Evolutionary conservation across 768 basidiomycete genomes (phyloP).

Genomic region (Collybiopsis confluens): DNA sequence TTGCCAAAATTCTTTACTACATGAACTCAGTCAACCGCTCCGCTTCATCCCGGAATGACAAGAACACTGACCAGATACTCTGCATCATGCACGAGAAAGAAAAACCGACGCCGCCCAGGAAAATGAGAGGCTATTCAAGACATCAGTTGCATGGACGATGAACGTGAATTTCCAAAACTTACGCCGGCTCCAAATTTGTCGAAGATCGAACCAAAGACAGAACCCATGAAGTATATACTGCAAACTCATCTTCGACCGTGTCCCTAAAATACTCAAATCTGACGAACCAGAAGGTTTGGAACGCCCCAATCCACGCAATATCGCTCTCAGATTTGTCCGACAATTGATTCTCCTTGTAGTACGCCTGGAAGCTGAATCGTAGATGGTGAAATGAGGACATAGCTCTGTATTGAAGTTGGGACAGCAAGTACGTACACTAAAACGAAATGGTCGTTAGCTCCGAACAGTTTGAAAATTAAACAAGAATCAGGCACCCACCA

Average conservation of each 20-base stretch:
- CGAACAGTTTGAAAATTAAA: not conserved
- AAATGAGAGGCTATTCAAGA: constrained; percentile 6
- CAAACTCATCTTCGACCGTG: not conserved
- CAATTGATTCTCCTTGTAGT: constrained; percentile 18
- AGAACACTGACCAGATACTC: not conserved
- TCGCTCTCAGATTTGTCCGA: constrained; percentile 15
- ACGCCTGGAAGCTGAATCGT: constrained; percentile 18
- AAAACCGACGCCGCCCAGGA: constrained; percentile 8
- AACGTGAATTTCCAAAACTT: not conserved
- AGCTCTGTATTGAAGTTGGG: too few relatives aligned
- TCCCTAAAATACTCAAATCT: not conserved
- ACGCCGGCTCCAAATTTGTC: constrained; percentile 14
- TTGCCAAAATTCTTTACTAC: constrained; percentile 44
- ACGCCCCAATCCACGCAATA: constrained; percentile 23
- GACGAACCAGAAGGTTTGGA: constrained; percentile 17
- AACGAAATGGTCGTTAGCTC: too few relatives aligned
- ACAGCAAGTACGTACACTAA: too few relatives aligned
- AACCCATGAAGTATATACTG: constrained; percentile 16
- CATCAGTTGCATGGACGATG: too few relatives aligned
- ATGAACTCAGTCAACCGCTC: not conserved
- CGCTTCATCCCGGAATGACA: not conserved
- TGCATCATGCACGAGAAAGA: constrained; percentile 9
- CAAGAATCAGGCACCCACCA: constrained; percentile 8
- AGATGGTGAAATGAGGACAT: too few relatives aligned
- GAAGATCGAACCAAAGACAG: constrained; percentile 14